Percentiles rank a stretch among this genome's conserved stretches.
phyloP scores from a whole-genome alignment of 305 asterid species.

The Rubia tinctorum region DNA sequence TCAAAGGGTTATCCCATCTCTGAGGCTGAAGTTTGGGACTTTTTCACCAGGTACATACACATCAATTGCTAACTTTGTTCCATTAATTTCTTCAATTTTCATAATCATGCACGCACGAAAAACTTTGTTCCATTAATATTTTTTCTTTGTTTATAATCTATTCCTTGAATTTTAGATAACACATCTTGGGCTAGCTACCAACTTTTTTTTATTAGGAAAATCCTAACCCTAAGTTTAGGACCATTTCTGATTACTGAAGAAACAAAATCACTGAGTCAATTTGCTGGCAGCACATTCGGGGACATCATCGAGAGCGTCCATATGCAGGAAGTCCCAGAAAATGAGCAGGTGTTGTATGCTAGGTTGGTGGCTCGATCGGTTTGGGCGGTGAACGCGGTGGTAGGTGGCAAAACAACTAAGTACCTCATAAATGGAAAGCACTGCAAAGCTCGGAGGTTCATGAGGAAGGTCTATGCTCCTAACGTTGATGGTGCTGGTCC shows the following conservation, averaged over 20 bases:
- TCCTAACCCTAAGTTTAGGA: too few species aligned
- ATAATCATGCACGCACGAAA: too few species aligned
- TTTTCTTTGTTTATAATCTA: too few species aligned
- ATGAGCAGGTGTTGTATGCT: slow-evolving; percentile 51
- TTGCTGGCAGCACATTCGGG: background rate
- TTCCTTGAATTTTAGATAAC: too few species aligned
- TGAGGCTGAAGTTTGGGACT: background rate
- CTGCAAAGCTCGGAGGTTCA: slow-evolving; percentile 69
- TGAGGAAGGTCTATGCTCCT: slow-evolving; percentile 24
- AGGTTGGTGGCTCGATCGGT: slow-evolving; percentile 36
- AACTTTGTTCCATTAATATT: background rate
- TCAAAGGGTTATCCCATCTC: slow-evolving; percentile 14
- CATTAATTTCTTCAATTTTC: too few species aligned
- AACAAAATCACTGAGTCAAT: background rate
- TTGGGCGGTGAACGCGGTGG: slow-evolving; percentile 32
- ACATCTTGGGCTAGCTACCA: too few species aligned
- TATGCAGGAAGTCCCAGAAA: background rate
- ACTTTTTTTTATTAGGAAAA: too few species aligned
- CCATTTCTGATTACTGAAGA: too few species aligned
- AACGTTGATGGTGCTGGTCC: too few species aligned
- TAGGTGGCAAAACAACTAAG: slow-evolving; percentile 48
- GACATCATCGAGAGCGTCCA: background rate
- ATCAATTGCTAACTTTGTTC: background rate
- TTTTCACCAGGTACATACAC: slow-evolving; percentile 2
- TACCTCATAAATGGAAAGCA: slow-evolving; percentile 75